These are phyloP conservation scores for Trametes maxima DNA, from an alignment of 768 basidiomycete genomes.

Conservation along the genomic window DNA sequence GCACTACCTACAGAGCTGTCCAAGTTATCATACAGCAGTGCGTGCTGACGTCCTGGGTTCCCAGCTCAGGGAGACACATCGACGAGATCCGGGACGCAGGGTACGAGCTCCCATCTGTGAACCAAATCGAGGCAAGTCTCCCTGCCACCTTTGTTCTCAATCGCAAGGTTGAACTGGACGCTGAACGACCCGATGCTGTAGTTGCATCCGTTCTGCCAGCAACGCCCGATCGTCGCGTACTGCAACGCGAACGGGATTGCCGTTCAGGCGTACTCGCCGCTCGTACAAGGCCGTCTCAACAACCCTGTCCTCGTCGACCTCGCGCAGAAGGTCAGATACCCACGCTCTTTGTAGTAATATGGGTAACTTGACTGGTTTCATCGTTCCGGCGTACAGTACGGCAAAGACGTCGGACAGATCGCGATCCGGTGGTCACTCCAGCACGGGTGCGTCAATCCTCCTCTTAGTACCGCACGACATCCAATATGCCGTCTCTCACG, in stretches of 20 bases:
- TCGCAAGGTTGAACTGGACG: not conserved
- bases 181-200: slow-evolving; percentile 30
- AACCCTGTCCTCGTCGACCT: slow-evolving; percentile 55
- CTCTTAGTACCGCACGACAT: not conserved
- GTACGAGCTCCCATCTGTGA: slow-evolving; percentile 67
- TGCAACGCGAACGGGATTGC: slow-evolving; percentile 43
- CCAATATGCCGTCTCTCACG: too few species aligned
- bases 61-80: slow-evolving; percentile 68
- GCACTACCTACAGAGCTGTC: not conserved
- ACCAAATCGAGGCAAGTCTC: slow-evolving; percentile 73
- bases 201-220: slow-evolving; percentile 82
- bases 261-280: slow-evolving; percentile 59
- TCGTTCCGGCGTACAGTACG: slow-evolving; percentile 43
- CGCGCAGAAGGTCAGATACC: slow-evolving; percentile 46
- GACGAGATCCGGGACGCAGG: slow-evolving; percentile 71
- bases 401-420: slow-evolving; percentile 72
- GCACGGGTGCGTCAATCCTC: slow-evolving; percentile 54
- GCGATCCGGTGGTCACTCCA: slow-evolving; percentile 94
- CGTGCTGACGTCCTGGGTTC: not conserved
- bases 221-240: slow-evolving; percentile 77
- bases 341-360: not conserved
- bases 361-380: slow-evolving; percentile 41
- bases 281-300: slow-evolving; percentile 52
- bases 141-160: not conserved
- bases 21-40: not conserved